Evolutionary conservation across 768 basidiomycete genomes (phyloP), one percentile per base, ranked within the genome.

Genomic region (Boletellus ananas): DNA sequence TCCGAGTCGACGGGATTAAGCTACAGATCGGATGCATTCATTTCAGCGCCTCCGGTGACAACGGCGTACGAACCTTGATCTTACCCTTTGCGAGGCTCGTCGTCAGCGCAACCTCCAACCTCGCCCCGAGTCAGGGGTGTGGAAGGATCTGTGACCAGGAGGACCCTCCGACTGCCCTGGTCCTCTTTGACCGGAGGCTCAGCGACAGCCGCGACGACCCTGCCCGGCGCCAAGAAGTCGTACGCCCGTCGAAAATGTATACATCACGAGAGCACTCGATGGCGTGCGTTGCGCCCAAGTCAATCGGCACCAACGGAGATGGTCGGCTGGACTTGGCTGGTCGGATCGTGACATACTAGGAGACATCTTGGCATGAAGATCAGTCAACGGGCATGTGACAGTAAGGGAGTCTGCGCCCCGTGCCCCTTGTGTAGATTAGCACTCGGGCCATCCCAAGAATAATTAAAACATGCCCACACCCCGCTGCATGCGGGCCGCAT

Each of bases 1-100:
- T 76, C 68, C 9, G n/a, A n/a, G n/a, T n/a, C n/a, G n/a, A 72
- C 56, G n/a, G 61, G 45, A 38, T 67, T 70, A 1, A 73, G 70
- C 74, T 71, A 34, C 21, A 51, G 31, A 27, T 6, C 29, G 29
- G 0, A 4, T 14, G 31, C 18, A 2, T 8, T 1, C 1, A 29
- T 8, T 21, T 25, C n/a, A 18, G 51, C 46, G 5, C 11, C 12
- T n/a, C 29, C 21, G 4, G 4, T 2, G 12, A 37, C 31, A 13
- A 17, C 23, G 23, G 23, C 23, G 23, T 25, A 51, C 55, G 23
- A 25, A 57, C 55, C 50, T 54, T 60, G 58, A 62, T 52, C 42
- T 35, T 54, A 6, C 50, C 58, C 21, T 63, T 55, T 2, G 50
- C 58, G 6, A 58, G 55, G 55, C 55, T 54, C 38, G 11, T 47